Conservation (phyloP, 2,329 filamentous ascomycete genomes). For the Aspergillus thermomutatus region DNA sequence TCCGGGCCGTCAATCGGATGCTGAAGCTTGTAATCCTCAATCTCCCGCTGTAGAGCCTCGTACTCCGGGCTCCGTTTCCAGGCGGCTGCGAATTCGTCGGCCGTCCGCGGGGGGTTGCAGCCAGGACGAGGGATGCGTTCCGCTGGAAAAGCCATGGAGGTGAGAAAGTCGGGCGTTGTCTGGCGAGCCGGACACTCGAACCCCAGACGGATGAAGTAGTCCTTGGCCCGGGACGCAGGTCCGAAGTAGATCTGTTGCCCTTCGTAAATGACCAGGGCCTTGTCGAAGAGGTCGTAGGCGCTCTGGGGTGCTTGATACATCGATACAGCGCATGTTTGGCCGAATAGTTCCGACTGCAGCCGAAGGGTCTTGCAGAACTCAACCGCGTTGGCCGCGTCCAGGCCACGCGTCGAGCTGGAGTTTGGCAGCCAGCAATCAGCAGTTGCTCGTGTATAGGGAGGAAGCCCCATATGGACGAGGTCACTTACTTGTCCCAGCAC, state of each 20-base stretch:
- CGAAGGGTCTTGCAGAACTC: conserved; percentile 55
- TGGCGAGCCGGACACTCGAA: conserved; percentile 67
- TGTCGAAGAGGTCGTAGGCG: conserved; percentile 63
- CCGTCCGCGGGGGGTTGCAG: conserved; percentile 60
- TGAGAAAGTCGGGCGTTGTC: conserved; percentile 69
- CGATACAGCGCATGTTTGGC: conserved; percentile 51
- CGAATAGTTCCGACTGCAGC: conserved; percentile 49
- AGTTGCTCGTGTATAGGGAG: too few relatives aligned
- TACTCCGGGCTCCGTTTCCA: conserved; percentile 56
- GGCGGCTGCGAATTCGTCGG: conserved; percentile 62
- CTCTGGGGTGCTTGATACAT: conserved; percentile 53
- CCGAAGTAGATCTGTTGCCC: conserved; percentile 77
- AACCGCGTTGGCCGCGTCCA: conserved; percentile 55
- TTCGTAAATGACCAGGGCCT: conserved; percentile 69
- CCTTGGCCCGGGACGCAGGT: conserved; percentile 55
- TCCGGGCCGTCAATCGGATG: conserved; percentile 41
- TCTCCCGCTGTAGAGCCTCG: conserved; percentile 38
- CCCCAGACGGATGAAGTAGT: conserved; percentile 67
- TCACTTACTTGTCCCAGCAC: conserved; percentile 44
- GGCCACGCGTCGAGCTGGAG: conserved; percentile 42
- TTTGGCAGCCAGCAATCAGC: too few relatives aligned
- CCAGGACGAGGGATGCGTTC: conserved; percentile 63
- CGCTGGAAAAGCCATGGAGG: conserved; percentile 63
- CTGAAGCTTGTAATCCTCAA: conserved; percentile 42
- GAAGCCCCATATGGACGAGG: too few relatives aligned